Base-by-base conservation (phyloP, 1,284 basidiomycete genomes). In the Malassezia vespertilionis region DNA sequence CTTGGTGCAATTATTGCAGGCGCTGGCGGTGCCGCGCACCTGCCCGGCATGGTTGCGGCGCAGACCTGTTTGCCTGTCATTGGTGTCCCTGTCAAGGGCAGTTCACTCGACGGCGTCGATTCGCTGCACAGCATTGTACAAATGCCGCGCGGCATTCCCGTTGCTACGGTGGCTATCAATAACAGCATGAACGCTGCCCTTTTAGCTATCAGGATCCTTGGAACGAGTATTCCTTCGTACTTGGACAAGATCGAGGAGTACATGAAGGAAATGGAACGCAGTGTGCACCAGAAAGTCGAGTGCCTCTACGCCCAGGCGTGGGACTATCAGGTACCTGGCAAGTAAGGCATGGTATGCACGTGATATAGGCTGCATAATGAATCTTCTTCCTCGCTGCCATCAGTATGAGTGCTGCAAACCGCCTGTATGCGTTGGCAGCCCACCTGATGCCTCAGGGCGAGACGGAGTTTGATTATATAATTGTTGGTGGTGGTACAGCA, bases 141-240 rank as follows among this genome's bases (percentile, higher is more conserved):
- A 75, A 99, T 99, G 91, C 91, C 91, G 15, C 80, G 91, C 36
- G 93, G 91, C 20, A 86, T 97, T 52, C 91, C 91, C 2, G 88
- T 93, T 7, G 91, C 93, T 1, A 95, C 90, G 1, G 89, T 96
- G 9, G 91, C 90, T 1, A 96, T 97, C 72, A 90, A 91, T 73
- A 95, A 95, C 69, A 82, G 84, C 15, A 87, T 82, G 49, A 99
- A 99, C 63, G 91, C 90, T 0, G 91, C 83, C 1, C 75, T 97
- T 2, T 78, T 97, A 7, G 90, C 93, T 0, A 79, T 93, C 5
- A 80, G 91, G 10, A 91, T 95, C 30, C 76, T 97, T 1, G 81
- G 51, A 14, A 59, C 81, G 0, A 80, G 82, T 3, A 80, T 84
- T 26, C 84, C 86, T 0, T 62, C 72, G 5, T 76, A 91, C 14